Base-by-base conservation (phyloP, 208 protist species). In the Wallacemonas sp. region DNA sequence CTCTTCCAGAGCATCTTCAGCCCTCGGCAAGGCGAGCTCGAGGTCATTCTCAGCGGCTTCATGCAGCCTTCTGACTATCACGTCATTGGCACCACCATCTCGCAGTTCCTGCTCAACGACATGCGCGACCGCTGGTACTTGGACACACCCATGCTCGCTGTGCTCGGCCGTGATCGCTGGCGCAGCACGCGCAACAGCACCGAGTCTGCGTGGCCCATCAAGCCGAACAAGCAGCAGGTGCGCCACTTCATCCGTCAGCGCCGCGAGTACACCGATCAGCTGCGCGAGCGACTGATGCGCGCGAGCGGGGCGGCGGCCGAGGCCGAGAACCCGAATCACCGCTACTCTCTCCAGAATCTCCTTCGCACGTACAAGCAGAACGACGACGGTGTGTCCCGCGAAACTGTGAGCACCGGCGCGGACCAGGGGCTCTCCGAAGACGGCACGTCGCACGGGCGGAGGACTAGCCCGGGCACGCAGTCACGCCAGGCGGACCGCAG, bases 51-150 rank as follows among this genome's bases (percentile, higher is more conserved):
- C 27, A 73, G 72, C 19, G 68, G 63, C 38, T 81, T 86, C 32
- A 12, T 86, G 17, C 68, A 41, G 1, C n/a, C 8, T 0, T 58
- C 57, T 17, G 23, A 70, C 41, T 82, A 77, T 57, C n/a, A 61
- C 0, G 27, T 38, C 3, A 61, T 81, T 66, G 72, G 68, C 19
- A 26, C 60, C 32, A 78, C 74, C 60, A 64, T 78, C 55, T 54
- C 21, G 1, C 36, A 57, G 12, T 86, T 86, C 26, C 43, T 80
- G n/a, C 46, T 6, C 2, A 49, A 57, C 5, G 68, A 74, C 11
- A 65, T 73, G 62, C 56, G 63, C 0, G 73, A 61, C 19, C 69
- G 66, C 68, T 86, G 80, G 80, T 80, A 72, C 64, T 33, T 86
- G 1, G 80, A 83, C 64, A 72, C 61, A 14, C 68, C 74, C 19